These are phyloP conservation scores for Fraxinus platypoda DNA, from an alignment of 305 asterid species.

Conservation along the genomic window DNA sequence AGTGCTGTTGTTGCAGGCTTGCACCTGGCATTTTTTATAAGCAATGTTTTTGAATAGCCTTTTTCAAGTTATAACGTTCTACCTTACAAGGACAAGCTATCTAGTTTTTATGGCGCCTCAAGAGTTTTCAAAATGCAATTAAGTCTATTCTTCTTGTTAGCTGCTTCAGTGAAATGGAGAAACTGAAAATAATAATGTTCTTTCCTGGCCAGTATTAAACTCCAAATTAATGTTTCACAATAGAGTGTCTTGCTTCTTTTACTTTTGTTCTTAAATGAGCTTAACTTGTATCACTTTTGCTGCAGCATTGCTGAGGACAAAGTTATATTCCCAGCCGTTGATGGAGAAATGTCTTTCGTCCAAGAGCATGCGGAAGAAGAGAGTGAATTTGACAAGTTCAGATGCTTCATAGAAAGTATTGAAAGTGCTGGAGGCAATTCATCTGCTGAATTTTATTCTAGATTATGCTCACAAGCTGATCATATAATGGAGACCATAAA, in stretches of 20 bases:
- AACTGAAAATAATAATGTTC: neutral
- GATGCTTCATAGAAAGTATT: constrained; percentile 84
- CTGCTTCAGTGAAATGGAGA: neutral
- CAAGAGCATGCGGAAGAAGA: constrained; percentile 98
- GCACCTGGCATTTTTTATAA: neutral
- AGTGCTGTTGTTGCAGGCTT: neutral
- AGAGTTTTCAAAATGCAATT: neutral
- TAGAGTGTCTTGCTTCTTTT: neutral
- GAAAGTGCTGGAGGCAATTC: constrained; percentile 87
- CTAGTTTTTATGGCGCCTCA: neutral
- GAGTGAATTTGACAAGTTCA: constrained; percentile 84
- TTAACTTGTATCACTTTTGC: constrained; percentile 19
- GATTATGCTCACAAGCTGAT: constrained; percentile 87
- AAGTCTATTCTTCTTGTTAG: neutral
- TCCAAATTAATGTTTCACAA: neutral
- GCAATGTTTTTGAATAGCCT: neutral
- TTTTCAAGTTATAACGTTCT: neutral
- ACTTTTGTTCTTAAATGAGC: constrained; percentile 17
- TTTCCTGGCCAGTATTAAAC: neutral
- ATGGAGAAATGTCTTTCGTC: constrained; percentile 79
- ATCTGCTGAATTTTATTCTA: constrained; percentile 82
- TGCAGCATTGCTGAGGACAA: constrained; percentile 99
- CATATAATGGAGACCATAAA: constrained; percentile 81
- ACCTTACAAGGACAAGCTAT: neutral
- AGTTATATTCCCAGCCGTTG: constrained; percentile 95